Base-by-base conservation (phyloP, 495 filamentous ascomycete species). In the Amniculicola lignicola region DNA sequence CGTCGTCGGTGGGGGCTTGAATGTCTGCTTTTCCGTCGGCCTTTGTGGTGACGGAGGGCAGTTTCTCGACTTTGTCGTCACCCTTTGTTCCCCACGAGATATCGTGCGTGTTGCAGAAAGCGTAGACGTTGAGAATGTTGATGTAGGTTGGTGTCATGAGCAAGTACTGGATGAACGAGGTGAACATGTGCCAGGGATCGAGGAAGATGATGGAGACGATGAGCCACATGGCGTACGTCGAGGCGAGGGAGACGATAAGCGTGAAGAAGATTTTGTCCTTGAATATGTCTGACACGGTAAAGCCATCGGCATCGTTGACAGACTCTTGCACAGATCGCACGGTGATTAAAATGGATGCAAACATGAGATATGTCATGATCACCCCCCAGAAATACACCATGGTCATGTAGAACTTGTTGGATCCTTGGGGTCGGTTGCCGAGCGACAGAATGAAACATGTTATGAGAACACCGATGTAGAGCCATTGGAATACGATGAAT, bases 161-260 rank as follows among this genome's bases (percentile, higher is more conserved):
- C 52, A 99, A 83, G 70, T 99, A 99, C 81, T 99, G 94, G 41
- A 96, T 74, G 72, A 96, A 90, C 28, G 81, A 88, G 23, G 93
- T 98, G 74, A 96, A 80, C 88, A 99, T 95, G 71, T 99, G 94
- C 91, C 91, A 99, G 1, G 94, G 94, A 69, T 99, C 94, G 71
- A 99, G 84, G 82, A 97, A 97, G 61, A 97, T 78, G 57, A 99
- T 80, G 11, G 90, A 95, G 3, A 88, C 85, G 33, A 97, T 68
- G 45, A 99, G 83, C 83, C 90, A 99, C 66, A 99, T 85, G 60
- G 93, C 75, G 72, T 95, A 99, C 24, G 94, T 99, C 2, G 91
- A 93, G 27, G 84, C 77, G 58, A 96, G 79, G 1, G 90, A 95
- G 14, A 99, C 81, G 61, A 99, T 89, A 39, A 99, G 80, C 19